Evolutionary conservation across 805 yeast species (phyloP), one percentile per base, ranked within the genome.

Genomic region (Candida vaughaniae): DNA sequence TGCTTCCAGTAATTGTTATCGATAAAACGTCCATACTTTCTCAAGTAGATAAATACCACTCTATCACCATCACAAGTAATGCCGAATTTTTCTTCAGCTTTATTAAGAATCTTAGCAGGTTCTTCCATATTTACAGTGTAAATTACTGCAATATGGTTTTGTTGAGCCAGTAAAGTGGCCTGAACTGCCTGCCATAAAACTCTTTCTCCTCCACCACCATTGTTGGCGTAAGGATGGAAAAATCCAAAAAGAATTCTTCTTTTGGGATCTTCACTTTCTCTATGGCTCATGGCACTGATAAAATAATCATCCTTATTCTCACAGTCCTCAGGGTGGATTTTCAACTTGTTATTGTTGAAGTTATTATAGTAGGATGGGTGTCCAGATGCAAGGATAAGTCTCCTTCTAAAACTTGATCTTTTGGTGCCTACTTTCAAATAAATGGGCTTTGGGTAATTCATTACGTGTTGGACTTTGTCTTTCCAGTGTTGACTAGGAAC

Each of bases 181-280:
- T 77, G 73, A 5, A 91, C 86, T 0, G 96, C 96, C 38, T 86
- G 89, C 99, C 99, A 93, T 27, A 93, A 66, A 0, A 93, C 99
- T 39, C 91, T 77, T 56, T 93, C 99, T 16, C 99, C 99, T 20
- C 99, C 99, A 14, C 99, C 99, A 31, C 95, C 96, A 26, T 96
- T 95, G 56, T 85, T 86, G 46, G 96, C 89, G 51, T 82, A 85
- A 0, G 99, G 99, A 62, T 93, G 99, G 66, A 93, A 89, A 53
- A 85, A 90, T 5, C 98, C 99, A 55, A 69, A 82, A 8, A 87
- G 58, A 7, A 70, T 47, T 27, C 52, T 57, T 18, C 85, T 53
- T 11, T 47, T 40, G 1, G 63, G 57, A 47, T 71, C 76, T 2
- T 52, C 44, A 2, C 58, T 56, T 35, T 55, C 64, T 25, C 71